phyloP scores from a whole-genome alignment of 2,329 filamentous ascomycete genomes.

The Hypoxylon rubiginosum region DNA sequence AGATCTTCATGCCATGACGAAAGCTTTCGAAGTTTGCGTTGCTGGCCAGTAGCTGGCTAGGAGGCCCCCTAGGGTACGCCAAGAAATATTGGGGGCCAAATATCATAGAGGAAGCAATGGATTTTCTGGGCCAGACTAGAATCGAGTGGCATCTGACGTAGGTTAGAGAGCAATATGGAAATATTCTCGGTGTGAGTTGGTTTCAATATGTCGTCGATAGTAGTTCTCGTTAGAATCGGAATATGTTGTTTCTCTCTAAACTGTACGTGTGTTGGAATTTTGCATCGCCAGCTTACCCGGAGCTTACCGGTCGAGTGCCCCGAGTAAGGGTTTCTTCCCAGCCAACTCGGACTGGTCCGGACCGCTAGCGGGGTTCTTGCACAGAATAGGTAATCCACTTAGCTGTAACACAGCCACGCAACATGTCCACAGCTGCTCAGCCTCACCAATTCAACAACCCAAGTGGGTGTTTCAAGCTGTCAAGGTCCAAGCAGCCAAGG shows the following conservation, averaged over 20 bases:
- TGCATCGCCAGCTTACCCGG: slow-evolving; percentile 2
- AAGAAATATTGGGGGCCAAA: slow-evolving; percentile 28
- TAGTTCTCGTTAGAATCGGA: slow-evolving; percentile 2
- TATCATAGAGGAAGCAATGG: slow-evolving; percentile 18
- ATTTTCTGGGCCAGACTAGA: slow-evolving; percentile 13
- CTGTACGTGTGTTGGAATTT: slow-evolving; percentile 3
- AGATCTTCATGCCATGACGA: slow-evolving; percentile 20
- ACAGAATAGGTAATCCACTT: slow-evolving; percentile 11
- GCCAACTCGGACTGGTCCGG: slow-evolving; percentile 12
- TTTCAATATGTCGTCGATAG: slow-evolving; percentile 2
- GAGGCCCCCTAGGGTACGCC: slow-evolving; percentile 3
- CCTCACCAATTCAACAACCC: slow-evolving; percentile 25
- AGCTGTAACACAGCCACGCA: slow-evolving; percentile 22
- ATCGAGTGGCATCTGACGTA: slow-evolving; percentile 5
- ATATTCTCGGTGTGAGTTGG: slow-evolving; percentile 1
- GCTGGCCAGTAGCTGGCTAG: not conserved
- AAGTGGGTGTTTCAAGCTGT: slow-evolving; percentile 26
- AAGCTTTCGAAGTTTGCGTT: slow-evolving; percentile 8
- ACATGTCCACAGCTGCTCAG: slow-evolving; percentile 13
- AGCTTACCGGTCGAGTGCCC: slow-evolving; percentile 4
- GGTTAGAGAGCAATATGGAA: slow-evolving; percentile 4
- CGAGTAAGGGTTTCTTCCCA: not conserved
- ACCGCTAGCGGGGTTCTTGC: slow-evolving; percentile 10
- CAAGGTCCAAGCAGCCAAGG: not conserved
- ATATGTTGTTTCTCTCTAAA: not conserved